These are phyloP conservation scores for Syzygium malaccense DNA, from an alignment of 441 rosid species.

Conservation along the genomic window DNA sequence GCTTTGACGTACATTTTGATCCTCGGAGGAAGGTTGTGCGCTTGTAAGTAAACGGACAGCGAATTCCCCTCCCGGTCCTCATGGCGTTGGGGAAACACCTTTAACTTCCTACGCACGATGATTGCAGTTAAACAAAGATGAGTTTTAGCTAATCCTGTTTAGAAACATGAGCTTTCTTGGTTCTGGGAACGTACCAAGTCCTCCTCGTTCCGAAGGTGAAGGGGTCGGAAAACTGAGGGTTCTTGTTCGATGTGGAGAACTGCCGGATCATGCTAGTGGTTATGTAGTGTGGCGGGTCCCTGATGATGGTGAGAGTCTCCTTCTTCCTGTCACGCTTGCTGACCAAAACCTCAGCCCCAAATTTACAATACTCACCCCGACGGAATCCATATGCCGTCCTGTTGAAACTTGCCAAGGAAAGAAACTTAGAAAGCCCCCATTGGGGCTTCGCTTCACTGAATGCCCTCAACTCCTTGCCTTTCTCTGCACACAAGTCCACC, in stretches of 20 bases:
- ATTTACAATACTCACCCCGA: background rate
- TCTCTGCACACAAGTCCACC: background rate
- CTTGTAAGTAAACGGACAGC: background rate
- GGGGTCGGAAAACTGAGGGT: accelerated
- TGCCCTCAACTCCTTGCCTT: background rate
- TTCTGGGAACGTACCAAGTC: background rate
- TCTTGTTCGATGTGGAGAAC: background rate
- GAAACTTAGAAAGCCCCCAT: slow-evolving; percentile 6
- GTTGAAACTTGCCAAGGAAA: background rate
- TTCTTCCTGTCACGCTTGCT: background rate
- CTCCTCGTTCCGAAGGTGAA: background rate
- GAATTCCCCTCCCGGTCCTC: background rate
- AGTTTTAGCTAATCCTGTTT: background rate
- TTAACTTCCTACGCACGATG: background rate
- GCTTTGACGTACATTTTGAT: background rate
- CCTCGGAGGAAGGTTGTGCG: accelerated
- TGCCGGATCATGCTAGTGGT: background rate
- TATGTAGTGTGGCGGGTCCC: background rate
- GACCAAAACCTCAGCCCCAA: background rate
- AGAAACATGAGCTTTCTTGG: too few species aligned
- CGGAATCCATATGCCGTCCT: background rate
- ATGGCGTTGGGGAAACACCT: background rate
- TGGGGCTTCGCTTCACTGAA: background rate
- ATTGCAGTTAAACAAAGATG: too few species aligned
- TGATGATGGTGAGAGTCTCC: background rate